These are phyloP conservation scores for Claviceps citrina DNA, from an alignment of 2,329 filamentous ascomycete species.

Conservation along the genomic window DNA sequence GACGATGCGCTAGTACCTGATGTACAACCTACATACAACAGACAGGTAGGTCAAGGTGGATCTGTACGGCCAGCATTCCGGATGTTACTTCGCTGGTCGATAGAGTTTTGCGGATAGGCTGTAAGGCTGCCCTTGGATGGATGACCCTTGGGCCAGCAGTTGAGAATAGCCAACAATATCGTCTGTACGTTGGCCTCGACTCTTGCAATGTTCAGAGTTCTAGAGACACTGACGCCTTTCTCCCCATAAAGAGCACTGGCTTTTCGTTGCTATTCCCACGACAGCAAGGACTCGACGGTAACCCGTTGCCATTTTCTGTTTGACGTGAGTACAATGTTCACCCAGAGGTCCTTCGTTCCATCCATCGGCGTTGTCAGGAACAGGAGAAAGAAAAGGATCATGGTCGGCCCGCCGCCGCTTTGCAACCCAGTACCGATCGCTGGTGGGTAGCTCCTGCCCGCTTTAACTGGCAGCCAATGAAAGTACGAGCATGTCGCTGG, in stretches of 20 bases:
- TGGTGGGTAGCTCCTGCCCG: neutral
- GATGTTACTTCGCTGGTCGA: conserved; percentile 13
- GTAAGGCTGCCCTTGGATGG: conserved; percentile 7
- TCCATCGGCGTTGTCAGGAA: neutral
- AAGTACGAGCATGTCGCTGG: neutral
- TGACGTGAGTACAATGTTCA: too few species aligned
- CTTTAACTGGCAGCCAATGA: neutral
- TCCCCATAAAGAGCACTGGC: too few species aligned
- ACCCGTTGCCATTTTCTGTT: too few species aligned
- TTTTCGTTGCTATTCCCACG: too few species aligned
- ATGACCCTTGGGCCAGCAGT: neutral
- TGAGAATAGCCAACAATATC: neutral
- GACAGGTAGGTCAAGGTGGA: conserved; percentile 5
- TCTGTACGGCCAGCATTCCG: conserved; percentile 15
- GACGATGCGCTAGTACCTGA: neutral
- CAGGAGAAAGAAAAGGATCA: neutral
- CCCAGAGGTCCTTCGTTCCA: neutral
- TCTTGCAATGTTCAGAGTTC: neutral
- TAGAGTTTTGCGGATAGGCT: conserved; percentile 11
- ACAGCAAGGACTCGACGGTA: too few species aligned
- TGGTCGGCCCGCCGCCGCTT: neutral
- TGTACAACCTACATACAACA: neutral
- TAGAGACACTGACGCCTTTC: too few species aligned
- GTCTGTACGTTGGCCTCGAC: neutral
- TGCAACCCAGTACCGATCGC: neutral